phyloP scores from a whole-genome alignment of 1,284 basidiomycete species.

The Sanghuangporus sanghuang region DNA sequence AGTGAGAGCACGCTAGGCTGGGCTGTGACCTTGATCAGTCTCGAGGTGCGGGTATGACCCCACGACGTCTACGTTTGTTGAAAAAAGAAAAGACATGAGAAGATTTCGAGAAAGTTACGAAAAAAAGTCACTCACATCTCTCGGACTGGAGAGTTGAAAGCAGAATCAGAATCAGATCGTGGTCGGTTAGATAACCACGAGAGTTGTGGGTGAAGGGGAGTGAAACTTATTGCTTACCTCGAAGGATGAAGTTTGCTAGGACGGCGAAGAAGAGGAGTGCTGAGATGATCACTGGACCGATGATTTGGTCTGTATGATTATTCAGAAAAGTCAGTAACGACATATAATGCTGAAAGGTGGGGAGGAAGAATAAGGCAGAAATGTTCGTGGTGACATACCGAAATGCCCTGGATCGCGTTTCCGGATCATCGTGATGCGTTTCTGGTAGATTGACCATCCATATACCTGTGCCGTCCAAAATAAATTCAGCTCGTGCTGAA shows the following conservation, averaged over 20 bases:
- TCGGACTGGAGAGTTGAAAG: no score
- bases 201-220: background rate
- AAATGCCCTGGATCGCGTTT: constrained; percentile 89
- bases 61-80: no score
- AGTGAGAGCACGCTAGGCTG: no score
- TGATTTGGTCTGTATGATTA: constrained; percentile 57
- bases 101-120: no score
- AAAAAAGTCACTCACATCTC: no score
- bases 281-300: constrained; percentile 80
- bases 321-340: background rate
- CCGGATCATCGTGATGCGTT: constrained; percentile 87
- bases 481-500: background rate
- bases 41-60: no score
- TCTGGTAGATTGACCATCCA: constrained; percentile 84
- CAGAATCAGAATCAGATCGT: background rate
- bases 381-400: constrained; percentile 42
- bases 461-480: constrained; percentile 52
- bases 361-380: background rate
- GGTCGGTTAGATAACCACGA: background rate
- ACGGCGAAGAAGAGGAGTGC: constrained; percentile 79
- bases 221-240: constrained; percentile 43
- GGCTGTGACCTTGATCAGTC: no score
- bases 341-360: background rate
- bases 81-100: no score
- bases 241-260: constrained; percentile 81